Base-by-base conservation (phyloP, 176 grass and related monocot species). In the Pontederia crassipes region DNA sequence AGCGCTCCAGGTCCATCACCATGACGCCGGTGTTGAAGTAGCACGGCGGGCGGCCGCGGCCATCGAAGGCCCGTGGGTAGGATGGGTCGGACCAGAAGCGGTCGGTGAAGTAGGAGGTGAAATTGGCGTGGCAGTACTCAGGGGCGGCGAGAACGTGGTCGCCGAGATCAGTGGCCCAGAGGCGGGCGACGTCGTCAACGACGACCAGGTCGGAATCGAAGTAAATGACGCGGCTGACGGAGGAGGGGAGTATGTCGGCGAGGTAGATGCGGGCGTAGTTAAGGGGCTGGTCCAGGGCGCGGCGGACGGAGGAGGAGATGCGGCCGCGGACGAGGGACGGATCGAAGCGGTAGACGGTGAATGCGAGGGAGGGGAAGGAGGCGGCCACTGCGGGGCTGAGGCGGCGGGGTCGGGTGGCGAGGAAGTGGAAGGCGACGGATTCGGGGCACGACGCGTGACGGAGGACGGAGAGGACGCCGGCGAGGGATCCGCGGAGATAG, bases 21-120 rank as follows among this genome's bases (percentile, higher is more conserved):
- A 98, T 98, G 60, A 98, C 93, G 8, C 93, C 93, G 24, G 93
- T 98, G 74, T 98, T 98, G 93, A 98, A 98, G 81, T 98, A 98
- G 81, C 93, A 97, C 1, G 87, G 87, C 5, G 4, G 5, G 8
- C 84, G 81, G 26, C 71, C 46, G 35, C 93, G 81, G 57, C 80
- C 71, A 47, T 73, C 28, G 84, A 97, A 85, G 46, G 85, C 65
- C 67, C 73, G 15, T 6, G 81, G 62, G 76, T 83, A 97, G 6
- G 49, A 71, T 0, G 81, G 51, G 57, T 86, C 78, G 10, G 52
- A 55, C 93, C 93, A 98, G 81, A 98, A 92, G 12, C 79, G 75
- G 71, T 74, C 66, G 20, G 93, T 98, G 75, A 98, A 98, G 74
- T 98, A 98, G 71, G 87, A 82, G n/a, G 87, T 83, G 79, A 98